Base-by-base conservation (phyloP, 148 eudicot species). In the Diospyros kaki region DNA sequence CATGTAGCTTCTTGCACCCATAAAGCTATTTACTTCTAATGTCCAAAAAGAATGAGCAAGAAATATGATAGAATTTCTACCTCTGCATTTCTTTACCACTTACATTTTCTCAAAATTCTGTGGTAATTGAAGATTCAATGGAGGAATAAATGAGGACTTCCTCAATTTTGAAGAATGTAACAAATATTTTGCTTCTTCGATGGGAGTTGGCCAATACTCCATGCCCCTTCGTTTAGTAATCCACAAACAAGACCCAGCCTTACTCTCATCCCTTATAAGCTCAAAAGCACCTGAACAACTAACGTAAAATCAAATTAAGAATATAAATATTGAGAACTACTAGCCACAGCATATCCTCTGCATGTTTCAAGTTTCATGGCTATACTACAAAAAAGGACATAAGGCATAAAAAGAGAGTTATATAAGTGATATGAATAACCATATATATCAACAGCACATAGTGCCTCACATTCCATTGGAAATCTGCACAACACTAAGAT, bases 151-250 rank as follows among this genome's bases (percentile, higher is more conserved):
- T 53, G 79, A 74, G 74, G 86, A 81, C 72, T 58, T 84, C 72
- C 77, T 82, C 56, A 74, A 69, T 73, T 78, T 85, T 71, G 84
- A 82, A 42, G 85, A 75, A 73, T 79, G 84, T 46, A 94, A 45
- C 75, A 84, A 85, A 67, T 89, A 95, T 82, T 92, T 92, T 70
- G 91, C 91, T 90, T 92, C 88, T 87, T 95, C 98, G 54, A 48
- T 73, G 38, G 98, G 96, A 78, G 94, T 86, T 68, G 97, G 97
- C 98, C 97, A 92, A 82, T 94, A 94, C 80, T 94, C 96, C 81
- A 90, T 67, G 41, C 98, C 98, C 81, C 90, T 86, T 71, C 96
- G 89, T 15, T 90, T 92, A 71, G 94, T 87, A 80, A 95, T 92
- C 98, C 97, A 95, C 74, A 95, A 86, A 81, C 98, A 94, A 56